Conservation (phyloP, 148 eudicot species). For the Nyssa sinensis region DNA sequence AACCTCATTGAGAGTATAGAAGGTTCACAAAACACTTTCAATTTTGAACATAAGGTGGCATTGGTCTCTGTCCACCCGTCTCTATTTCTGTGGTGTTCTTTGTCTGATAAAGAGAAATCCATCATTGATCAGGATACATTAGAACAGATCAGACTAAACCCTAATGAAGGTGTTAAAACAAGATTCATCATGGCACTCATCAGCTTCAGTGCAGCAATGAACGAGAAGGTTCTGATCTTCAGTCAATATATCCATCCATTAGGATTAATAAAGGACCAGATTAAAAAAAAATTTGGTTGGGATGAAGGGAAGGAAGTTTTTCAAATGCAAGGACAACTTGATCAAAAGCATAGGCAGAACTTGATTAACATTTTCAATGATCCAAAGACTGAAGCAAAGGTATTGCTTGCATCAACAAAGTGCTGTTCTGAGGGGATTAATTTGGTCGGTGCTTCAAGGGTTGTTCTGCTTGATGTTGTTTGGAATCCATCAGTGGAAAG, state of each 20-base stretch:
- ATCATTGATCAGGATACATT: slow-evolving; percentile 9
- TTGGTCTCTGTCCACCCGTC: slow-evolving; percentile 56
- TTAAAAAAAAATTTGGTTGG: slow-evolving; percentile 39
- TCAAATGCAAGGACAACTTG: slow-evolving; percentile 41
- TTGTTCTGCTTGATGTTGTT: slow-evolving; percentile 56
- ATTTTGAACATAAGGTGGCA: slow-evolving; percentile 34
- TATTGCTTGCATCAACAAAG: slow-evolving; percentile 59
- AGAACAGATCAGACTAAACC: slow-evolving; percentile 16
- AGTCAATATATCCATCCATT: slow-evolving; percentile 53
- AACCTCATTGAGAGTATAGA: slow-evolving; percentile 10
- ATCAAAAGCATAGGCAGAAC: slow-evolving; percentile 30
- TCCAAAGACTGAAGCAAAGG: slow-evolving; percentile 35
- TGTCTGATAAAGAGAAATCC: slow-evolving; percentile 12
- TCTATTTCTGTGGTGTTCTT: slow-evolving; percentile 9
- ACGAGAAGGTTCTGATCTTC: slow-evolving; percentile 60
- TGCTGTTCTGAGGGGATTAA: slow-evolving; percentile 69
- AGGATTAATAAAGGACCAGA: slow-evolving; percentile 23
- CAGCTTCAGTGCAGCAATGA: slow-evolving; percentile 25
- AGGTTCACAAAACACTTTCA: neutral
- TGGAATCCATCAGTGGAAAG: slow-evolving; percentile 75
- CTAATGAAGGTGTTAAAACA: slow-evolving; percentile 45
- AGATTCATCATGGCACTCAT: slow-evolving; percentile 52
- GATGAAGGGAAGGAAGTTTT: slow-evolving; percentile 33
- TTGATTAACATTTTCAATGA: slow-evolving; percentile 41
- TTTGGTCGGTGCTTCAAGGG: slow-evolving; percentile 70